Evolutionary conservation across 2,329 filamentous ascomycete genomes (phyloP).

Genomic region (Aureobasidium melanogenum): DNA sequence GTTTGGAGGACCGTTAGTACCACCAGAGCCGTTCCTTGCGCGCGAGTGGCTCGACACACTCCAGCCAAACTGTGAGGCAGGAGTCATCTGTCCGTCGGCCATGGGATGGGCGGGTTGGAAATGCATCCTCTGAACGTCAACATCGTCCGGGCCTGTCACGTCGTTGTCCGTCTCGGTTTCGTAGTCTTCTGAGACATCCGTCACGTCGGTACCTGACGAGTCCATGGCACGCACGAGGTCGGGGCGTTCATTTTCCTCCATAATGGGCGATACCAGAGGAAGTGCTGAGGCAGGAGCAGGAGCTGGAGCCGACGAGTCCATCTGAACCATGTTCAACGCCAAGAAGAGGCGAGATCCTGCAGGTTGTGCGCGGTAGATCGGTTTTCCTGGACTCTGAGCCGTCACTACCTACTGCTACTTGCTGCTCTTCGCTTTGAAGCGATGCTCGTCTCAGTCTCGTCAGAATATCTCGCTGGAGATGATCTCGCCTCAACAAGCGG

Average conservation of each 20-base stretch:
- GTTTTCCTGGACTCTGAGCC: background rate
- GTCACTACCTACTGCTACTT: background rate
- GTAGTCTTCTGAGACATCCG: conserved; percentile 16
- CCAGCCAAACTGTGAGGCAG: conserved; percentile 23
- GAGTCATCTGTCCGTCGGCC: conserved; percentile 17
- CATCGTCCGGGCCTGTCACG: background rate
- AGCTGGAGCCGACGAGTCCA: background rate
- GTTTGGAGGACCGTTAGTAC: background rate
- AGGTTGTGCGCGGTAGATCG: background rate
- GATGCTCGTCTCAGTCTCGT: background rate
- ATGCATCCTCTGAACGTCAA: conserved; percentile 5
- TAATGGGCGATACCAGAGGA: conserved; percentile 19
- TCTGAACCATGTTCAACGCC: background rate
- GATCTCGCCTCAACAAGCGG: background rate
- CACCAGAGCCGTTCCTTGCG: conserved; percentile 5
- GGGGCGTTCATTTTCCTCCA: conserved; percentile 26
- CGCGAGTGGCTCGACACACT: conserved; percentile 11
- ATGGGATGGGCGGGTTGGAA: background rate
- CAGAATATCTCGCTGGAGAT: background rate
- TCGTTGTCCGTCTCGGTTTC: conserved; percentile 7
- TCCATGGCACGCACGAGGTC: conserved; percentile 23
- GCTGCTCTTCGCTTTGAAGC: background rate
- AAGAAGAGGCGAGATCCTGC: background rate
- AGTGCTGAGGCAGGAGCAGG: background rate
- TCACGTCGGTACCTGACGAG: conserved; percentile 23